phyloP scores from a whole-genome alignment of 768 basidiomycete genomes.

The Tylopilus cervinicoccineus region DNA sequence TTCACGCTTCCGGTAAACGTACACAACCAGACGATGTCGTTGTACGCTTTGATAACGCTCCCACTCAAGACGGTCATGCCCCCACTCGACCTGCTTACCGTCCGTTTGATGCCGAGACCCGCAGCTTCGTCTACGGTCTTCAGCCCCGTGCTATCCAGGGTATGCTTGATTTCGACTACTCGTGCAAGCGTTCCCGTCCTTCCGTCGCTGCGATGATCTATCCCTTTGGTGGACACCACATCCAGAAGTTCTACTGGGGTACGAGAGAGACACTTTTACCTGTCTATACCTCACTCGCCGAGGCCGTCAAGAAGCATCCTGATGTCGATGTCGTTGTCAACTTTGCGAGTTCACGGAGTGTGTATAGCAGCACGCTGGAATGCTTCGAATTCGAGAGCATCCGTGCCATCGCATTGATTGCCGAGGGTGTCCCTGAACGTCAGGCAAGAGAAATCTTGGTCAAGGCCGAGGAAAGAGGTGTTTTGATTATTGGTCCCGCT shows the following conservation, averaged over 20 bases:
- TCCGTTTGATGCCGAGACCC: slow-evolving; percentile 91
- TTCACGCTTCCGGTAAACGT: slow-evolving; percentile 75
- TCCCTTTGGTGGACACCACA: slow-evolving; percentile 99
- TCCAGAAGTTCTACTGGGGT: slow-evolving; percentile 99
- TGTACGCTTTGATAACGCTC: slow-evolving; percentile 69
- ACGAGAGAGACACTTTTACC: slow-evolving; percentile 98
- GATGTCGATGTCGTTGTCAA: slow-evolving; percentile 98
- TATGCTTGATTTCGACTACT: slow-evolving; percentile 98
- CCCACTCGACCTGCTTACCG: slow-evolving; percentile 70
- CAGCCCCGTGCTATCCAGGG: slow-evolving; percentile 99
- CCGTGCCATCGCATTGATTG: slow-evolving; percentile 81
- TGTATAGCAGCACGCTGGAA: slow-evolving; percentile 93
- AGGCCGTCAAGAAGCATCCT: slow-evolving; percentile 90
- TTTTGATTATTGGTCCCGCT: slow-evolving; percentile 94
- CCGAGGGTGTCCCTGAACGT: slow-evolving; percentile 97
- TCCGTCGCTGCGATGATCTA: slow-evolving; percentile 99
- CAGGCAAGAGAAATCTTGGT: slow-evolving; percentile 96
- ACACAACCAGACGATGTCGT: slow-evolving; percentile 87
- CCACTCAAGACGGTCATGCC: slow-evolving; percentile 31
- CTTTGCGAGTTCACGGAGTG: slow-evolving; percentile 92
- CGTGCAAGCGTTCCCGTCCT: slow-evolving; percentile 87
- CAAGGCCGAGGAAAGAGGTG: slow-evolving; percentile 78
- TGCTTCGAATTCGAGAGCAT: slow-evolving; percentile 55
- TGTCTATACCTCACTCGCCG: slow-evolving; percentile 89
- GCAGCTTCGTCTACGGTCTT: slow-evolving; percentile 96